A percentile compares a stretch with the other conserved stretches of the same genome.
These are phyloP conservation scores for Aphanoascus verrucosus DNA, from an alignment of 2,329 filamentous ascomycete genomes.

Conservation along the genomic window DNA sequence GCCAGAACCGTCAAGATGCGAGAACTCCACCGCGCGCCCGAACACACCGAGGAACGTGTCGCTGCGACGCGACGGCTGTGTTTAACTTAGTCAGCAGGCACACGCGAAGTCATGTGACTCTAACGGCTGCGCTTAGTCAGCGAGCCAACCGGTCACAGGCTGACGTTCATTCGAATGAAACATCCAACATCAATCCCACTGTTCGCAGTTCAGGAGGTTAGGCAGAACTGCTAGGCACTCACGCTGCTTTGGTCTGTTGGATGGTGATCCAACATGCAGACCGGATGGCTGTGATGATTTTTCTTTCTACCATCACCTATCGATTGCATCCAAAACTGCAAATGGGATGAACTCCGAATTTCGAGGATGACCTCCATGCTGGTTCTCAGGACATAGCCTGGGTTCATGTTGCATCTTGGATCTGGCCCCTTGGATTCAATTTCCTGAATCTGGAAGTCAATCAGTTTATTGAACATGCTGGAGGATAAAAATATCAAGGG, in stretches of 20 bases:
- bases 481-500: too few species aligned
- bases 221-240: neutral
- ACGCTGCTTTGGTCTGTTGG: neutral
- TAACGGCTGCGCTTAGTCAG: neutral
- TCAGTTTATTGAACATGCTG: too few species aligned
- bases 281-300: neutral
- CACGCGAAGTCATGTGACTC: slow-evolving; percentile 7
- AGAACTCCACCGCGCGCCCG: neutral
- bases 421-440: too few species aligned
- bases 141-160: neutral
- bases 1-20: too few species aligned
- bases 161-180: neutral
- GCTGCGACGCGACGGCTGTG: neutral
- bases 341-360: too few species aligned
- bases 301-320: neutral
- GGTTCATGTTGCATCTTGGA: neutral
- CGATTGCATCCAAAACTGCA: neutral
- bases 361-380: too few species aligned
- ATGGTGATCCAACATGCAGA: neutral
- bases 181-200: neutral
- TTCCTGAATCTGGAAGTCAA: too few species aligned
- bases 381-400: too few species aligned
- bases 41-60: neutral
- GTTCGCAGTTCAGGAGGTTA: too few species aligned
- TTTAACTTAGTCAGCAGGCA: neutral